Conservation (phyloP, 495 filamentous ascomycete species). For the Hypoxylon trugodes region DNA sequence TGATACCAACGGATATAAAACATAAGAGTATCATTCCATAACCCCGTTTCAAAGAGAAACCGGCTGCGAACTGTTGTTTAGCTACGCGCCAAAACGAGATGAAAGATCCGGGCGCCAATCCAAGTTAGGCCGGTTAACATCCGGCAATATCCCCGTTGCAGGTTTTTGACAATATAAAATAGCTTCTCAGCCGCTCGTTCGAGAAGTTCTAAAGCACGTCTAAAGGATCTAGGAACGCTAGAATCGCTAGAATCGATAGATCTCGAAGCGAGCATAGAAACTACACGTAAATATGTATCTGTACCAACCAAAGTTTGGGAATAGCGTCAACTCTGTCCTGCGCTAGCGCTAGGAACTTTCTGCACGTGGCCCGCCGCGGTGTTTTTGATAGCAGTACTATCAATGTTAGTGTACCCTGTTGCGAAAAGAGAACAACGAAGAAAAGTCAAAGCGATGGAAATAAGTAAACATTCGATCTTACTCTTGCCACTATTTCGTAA, state of each 20-base stretch:
- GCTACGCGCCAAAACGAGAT: slow-evolving; percentile 14
- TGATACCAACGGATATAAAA: background rate
- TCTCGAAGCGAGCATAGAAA: slow-evolving; percentile 24
- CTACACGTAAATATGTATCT: too few relatives aligned
- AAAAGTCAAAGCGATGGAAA: slow-evolving; percentile 21
- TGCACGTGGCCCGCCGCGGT: slow-evolving; percentile 18
- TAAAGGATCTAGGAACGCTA: slow-evolving; percentile 29
- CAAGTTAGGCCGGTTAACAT: background rate
- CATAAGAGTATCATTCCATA: slow-evolving; percentile 8
- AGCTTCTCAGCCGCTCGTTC: slow-evolving; percentile 1
- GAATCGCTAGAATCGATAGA: slow-evolving; percentile 36
- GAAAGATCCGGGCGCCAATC: slow-evolving; percentile 15
- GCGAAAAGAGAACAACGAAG: background rate
- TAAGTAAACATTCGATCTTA: slow-evolving; percentile 11
- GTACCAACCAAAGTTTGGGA: slow-evolving; percentile 16
- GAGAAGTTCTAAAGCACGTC: slow-evolving; percentile 13
- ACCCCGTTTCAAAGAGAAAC: slow-evolving; percentile 3
- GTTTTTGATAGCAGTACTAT: slow-evolving; percentile 12
- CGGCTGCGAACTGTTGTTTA: slow-evolving; percentile 16
- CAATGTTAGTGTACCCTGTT: background rate
- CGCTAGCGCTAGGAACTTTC: slow-evolving; percentile 30
- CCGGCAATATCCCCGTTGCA: slow-evolving; percentile 1
- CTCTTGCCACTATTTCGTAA: slow-evolving; percentile 7
- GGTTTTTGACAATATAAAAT: slow-evolving; percentile 3
- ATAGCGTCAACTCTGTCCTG: slow-evolving; percentile 21